phyloP scores from a whole-genome alignment of 441 rosid species.

The Iberis amara region DNA sequence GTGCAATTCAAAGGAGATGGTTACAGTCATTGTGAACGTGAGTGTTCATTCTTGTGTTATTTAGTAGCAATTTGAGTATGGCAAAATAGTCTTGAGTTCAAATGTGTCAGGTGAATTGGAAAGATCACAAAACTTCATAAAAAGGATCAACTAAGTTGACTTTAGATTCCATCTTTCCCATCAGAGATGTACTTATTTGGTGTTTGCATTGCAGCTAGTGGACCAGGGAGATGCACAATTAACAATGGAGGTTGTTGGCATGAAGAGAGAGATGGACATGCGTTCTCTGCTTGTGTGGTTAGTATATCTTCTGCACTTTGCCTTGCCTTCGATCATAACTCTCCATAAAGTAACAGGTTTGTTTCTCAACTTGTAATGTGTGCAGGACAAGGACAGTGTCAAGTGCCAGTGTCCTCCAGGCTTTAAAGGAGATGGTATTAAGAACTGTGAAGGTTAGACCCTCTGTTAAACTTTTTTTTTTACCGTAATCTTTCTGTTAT shows the following conservation, averaged over 20 bases:
- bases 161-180: background rate
- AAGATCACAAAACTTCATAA: background rate
- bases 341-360: constrained; percentile 8
- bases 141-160: constrained; percentile 1
- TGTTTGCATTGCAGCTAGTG: constrained; percentile 53
- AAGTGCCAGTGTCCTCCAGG: constrained; percentile 89
- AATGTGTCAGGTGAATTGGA: no score
- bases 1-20: constrained; percentile 94
- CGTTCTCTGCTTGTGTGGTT: constrained; percentile 83
- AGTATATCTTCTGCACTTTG: constrained; percentile 26
- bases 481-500: background rate
- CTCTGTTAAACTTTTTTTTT: background rate
- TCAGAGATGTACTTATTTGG: background rate
- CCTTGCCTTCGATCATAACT: background rate
- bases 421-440: constrained; percentile 77
- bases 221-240: constrained; percentile 86
- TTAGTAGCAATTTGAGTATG: no score
- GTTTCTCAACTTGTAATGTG: constrained; percentile 20
- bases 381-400: constrained; percentile 55
- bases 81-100: no score
- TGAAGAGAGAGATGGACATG: constrained; percentile 52
- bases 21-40: constrained; percentile 83
- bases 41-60: constrained; percentile 6
- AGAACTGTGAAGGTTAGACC: constrained; percentile 64
- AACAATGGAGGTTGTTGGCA: constrained; percentile 98